These are phyloP conservation scores for Pulicaria dysenterica DNA, from an alignment of 129 eudicot genomes.

Conservation along the genomic window DNA sequence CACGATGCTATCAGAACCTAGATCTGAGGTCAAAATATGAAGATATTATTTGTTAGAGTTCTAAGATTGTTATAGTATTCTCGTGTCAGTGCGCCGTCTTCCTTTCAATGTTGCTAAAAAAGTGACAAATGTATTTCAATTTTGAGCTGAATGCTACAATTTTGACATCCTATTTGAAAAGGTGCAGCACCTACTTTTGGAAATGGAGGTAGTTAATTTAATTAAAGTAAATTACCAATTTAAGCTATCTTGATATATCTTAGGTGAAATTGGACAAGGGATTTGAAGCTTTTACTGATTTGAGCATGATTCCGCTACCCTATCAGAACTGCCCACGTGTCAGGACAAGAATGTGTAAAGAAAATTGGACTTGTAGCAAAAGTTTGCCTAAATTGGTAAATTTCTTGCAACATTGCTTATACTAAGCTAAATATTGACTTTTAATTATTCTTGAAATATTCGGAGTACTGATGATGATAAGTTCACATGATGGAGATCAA, in stretches of 20 bases:
- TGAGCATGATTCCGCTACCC: too few species aligned
- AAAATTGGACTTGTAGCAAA: too few species aligned
- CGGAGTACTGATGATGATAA: not conserved
- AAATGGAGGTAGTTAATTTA: not conserved
- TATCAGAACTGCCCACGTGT: too few species aligned
- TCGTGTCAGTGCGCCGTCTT: not conserved
- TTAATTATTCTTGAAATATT: not conserved
- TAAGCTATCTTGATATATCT: too few species aligned
- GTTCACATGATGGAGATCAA: not conserved
- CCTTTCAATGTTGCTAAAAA: not conserved
- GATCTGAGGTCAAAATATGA: slow-evolving; percentile 6
- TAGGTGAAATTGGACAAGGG: too few species aligned
- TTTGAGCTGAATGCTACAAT: not conserved
- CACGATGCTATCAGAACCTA: not conserved
- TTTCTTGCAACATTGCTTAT: too few species aligned
- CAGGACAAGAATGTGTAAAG: too few species aligned
- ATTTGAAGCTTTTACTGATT: too few species aligned
- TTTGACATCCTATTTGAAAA: not conserved
- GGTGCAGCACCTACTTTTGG: not conserved
- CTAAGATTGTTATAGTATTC: not conserved
- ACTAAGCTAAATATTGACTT: too few species aligned
- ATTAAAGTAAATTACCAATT: too few species aligned
- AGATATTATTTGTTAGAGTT: not conserved
- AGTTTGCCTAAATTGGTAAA: too few species aligned
- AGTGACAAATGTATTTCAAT: not conserved